phyloP scores from a whole-genome alignment of 208 protist genomes.

The Trypanosoma vivax region DNA sequence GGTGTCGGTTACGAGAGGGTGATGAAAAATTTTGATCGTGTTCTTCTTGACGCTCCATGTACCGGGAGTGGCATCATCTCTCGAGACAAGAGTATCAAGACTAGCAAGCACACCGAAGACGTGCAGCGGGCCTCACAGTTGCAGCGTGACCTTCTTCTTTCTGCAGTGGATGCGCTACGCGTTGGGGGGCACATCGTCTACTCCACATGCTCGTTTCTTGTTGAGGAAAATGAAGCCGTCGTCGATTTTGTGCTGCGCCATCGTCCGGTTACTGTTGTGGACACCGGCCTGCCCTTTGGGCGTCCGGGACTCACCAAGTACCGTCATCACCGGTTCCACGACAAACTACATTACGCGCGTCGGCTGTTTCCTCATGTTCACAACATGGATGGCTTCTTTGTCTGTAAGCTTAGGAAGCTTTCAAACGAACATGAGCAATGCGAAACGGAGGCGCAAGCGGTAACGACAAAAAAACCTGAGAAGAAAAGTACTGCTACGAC shows the following conservation, averaged over 20 bases:
- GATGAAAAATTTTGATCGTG: slow-evolving; percentile 83
- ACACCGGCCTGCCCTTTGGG: slow-evolving; percentile 94
- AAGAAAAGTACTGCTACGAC: no score
- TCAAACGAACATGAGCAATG: slow-evolving; percentile 23
- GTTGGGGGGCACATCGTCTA: slow-evolving; percentile 97
- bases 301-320: slow-evolving; percentile 88
- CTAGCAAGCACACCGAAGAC: slow-evolving; percentile 90
- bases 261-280: slow-evolving; percentile 91
- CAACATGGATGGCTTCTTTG: slow-evolving; percentile 99
- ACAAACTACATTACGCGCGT: slow-evolving; percentile 54
- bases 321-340: slow-evolving; percentile 74
- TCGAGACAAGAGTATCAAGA: slow-evolving; percentile 96
- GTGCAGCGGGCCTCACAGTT: slow-evolving; percentile 83
- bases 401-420: slow-evolving; percentile 97
- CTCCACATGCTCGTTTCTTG: slow-evolving; percentile 96
- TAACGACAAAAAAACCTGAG: no score
- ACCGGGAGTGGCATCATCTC: slow-evolving; percentile 98
- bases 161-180: slow-evolving; percentile 96
- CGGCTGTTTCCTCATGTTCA: slow-evolving; percentile 98
- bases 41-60: slow-evolving; percentile 99
- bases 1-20: slow-evolving; percentile 88
- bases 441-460: no score
- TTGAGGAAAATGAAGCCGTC: slow-evolving; percentile 98
- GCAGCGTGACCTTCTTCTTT: slow-evolving; percentile 96
- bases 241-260: slow-evolving; percentile 96